Evolutionary conservation across 768 basidiomycete species (phyloP).

Genomic region (Auriscalpium vulgare): DNA sequence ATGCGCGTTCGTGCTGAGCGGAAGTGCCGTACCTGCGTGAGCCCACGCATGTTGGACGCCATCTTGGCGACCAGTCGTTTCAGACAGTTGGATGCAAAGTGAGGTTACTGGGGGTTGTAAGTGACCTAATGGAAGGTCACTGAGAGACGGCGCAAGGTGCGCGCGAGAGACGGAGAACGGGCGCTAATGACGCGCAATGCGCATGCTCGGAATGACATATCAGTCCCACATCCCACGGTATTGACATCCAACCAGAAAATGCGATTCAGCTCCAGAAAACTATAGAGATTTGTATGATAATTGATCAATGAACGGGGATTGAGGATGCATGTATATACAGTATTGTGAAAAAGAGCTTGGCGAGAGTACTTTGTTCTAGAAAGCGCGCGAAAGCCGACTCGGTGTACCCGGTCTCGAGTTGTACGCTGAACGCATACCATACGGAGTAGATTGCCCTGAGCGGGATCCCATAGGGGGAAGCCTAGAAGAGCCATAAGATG

Average conservation of each 20-base stretch:
- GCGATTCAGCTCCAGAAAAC: no score
- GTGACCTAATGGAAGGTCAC: no score
- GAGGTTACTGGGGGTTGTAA: no score
- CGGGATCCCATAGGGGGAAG: slow-evolving; percentile 30
- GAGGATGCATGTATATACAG: no score
- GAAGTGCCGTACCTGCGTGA: slow-evolving; percentile 69
- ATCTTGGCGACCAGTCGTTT: slow-evolving; percentile 31
- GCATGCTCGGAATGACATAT: no score
- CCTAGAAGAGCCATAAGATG: slow-evolving; percentile 30
- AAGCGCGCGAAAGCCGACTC: slow-evolving; percentile 40
- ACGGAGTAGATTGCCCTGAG: slow-evolving; percentile 58
- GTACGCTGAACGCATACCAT: slow-evolving; percentile 30
- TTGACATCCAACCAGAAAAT: no score
- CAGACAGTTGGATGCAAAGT: no score
- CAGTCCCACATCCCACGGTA: no score
- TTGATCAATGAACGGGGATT: slow-evolving; percentile 6
- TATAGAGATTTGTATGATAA: background rate
- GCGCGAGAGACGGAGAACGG: no score
- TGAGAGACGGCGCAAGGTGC: no score
- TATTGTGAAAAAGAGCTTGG: no score
- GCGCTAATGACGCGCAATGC: no score
- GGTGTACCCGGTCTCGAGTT: slow-evolving; percentile 60
- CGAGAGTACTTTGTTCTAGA: slow-evolving; percentile 11
- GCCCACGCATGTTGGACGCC: slow-evolving; percentile 87
- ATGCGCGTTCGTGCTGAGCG: background rate